phyloP scores from a whole-genome alignment of 1,139 yeast species.

The Blastobotrys elegans region DNA sequence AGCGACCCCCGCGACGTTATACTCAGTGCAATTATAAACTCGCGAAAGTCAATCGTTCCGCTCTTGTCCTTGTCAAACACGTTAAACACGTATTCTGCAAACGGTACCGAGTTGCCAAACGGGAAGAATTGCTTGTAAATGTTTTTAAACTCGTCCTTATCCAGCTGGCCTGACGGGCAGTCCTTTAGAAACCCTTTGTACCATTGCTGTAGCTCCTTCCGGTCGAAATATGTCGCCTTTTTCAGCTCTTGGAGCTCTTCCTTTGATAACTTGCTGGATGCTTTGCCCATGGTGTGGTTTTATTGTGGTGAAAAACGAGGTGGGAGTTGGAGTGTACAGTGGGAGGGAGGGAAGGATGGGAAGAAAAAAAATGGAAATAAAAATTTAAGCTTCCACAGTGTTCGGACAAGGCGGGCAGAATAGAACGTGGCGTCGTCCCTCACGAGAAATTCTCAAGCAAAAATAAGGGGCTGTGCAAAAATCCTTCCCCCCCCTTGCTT shows the following conservation, averaged over 20 bases:
- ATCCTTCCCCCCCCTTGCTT: no score
- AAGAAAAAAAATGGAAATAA: background rate
- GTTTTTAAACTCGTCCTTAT: constrained; percentile 82
- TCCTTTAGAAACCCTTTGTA: constrained; percentile 92
- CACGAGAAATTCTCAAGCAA: no score
- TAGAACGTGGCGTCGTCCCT: background rate
- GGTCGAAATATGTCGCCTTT: constrained; percentile 85
- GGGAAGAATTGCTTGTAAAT: constrained; percentile 97
- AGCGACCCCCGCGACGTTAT: constrained; percentile 83
- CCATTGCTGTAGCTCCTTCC: constrained; percentile 96
- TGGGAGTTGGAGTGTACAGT: no score
- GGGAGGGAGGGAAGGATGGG: background rate
- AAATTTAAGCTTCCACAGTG: background rate
- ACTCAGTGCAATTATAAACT: constrained; percentile 83
- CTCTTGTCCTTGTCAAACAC: constrained; percentile 82
- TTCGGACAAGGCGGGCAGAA: background rate
- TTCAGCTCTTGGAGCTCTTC: constrained; percentile 83
- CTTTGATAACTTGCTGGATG: constrained; percentile 85
- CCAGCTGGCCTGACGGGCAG: constrained; percentile 86
- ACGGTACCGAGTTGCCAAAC: constrained; percentile 93
- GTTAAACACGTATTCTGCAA: constrained; percentile 80
- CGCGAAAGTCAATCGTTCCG: constrained; percentile 86
- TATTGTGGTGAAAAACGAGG: no score
- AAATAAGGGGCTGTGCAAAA: no score
- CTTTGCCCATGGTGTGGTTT: constrained; percentile 71